Base-by-base conservation (phyloP, 2,329 filamentous ascomycete genomes). In the Colletotrichum australisinense region DNA sequence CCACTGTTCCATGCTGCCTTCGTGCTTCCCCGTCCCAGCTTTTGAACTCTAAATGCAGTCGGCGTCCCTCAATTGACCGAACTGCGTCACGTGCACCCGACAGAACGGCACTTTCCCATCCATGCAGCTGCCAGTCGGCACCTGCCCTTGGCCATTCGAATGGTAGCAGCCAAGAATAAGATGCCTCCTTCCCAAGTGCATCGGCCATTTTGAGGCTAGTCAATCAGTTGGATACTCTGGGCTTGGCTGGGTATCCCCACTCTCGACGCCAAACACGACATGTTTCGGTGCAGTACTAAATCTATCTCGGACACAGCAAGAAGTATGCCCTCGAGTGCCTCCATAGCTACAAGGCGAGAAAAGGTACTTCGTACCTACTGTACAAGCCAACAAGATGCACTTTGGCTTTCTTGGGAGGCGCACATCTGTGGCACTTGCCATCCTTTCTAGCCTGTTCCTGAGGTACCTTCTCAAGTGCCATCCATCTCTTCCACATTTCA, bases 201-300 rank as follows among this genome's bases (percentile, higher is more conserved):
- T 49, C 42, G 4, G 24, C 28, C 28, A 16, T 19, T 12, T 49
- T 7, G 46, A 52, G 12, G 38, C 60, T 28, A 53, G 42, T 16
- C 49, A 24, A 26, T 53, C 19, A 11, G 42, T 19, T 22, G 30
- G 1, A 26, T 19, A 53, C 19, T 24, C 8, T 12, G 7, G n/a
- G 16, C 52, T 53, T 38, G 12, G n/a, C 30, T 53, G 19, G 6
- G 30, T 6, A 8, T 38, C 38, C 62, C 62, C 46, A 22, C n/a
- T 22, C 14, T 26, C 22, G 30, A 55, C 12, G 22, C 46, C 62
- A 55, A 55, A 55, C 62, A 26, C n/a, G 9, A 28, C 14, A 26
- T 46, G 46, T 55, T 63, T 63, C 62, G 46, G n/a, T 49, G 42
- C 42, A 49, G 38, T 53, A 52, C 42, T 53, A 53, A 35, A 53